Percentiles rank a stretch among this genome's conserved stretches.
Evolutionary conservation across 2,329 filamentous ascomycete species (phyloP).

Genomic region (Rhynchosporium agropyri): DNA sequence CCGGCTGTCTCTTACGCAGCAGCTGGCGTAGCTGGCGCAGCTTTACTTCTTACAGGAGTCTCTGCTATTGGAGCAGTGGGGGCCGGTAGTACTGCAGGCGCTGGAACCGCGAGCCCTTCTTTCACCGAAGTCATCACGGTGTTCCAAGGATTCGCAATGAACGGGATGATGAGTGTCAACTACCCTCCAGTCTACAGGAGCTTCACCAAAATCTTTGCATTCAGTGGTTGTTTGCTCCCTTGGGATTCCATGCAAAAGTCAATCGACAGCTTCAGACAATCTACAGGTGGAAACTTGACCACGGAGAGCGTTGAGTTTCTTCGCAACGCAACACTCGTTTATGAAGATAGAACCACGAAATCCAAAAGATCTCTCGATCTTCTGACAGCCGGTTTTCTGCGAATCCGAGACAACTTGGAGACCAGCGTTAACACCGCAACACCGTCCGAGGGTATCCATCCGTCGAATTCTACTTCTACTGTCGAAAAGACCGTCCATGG

Average conservation of each 20-base stretch:
- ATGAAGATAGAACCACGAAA: slow-evolving; percentile 59
- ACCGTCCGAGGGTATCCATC: slow-evolving; percentile 24
- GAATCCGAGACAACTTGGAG: slow-evolving; percentile 55
- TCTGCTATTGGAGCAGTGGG: slow-evolving; percentile 67
- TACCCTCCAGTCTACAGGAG: slow-evolving; percentile 86
- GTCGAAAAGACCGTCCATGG: slow-evolving; percentile 64
- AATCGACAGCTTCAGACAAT: slow-evolving; percentile 81
- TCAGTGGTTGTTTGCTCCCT: slow-evolving; percentile 81
- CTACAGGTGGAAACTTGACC: slow-evolving; percentile 86
- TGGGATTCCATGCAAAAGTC: slow-evolving; percentile 78
- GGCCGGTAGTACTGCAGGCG: slow-evolving; percentile 55
- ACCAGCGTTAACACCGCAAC: slow-evolving; percentile 49
- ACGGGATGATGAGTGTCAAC: slow-evolving; percentile 91
- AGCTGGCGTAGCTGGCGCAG: slow-evolving; percentile 82
- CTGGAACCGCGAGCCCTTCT: slow-evolving; percentile 72
- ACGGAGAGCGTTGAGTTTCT: slow-evolving; percentile 76
- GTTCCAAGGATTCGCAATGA: slow-evolving; percentile 93
- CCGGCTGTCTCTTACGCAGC: slow-evolving; percentile 82
- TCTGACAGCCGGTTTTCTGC: slow-evolving; percentile 51
- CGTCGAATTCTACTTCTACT: slow-evolving; percentile 35
- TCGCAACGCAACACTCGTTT: slow-evolving; percentile 74
- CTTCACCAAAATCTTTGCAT: slow-evolving; percentile 91
- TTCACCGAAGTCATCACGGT: slow-evolving; percentile 85
- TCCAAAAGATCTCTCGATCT: slow-evolving; percentile 58
- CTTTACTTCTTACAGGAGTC: slow-evolving; percentile 72